Evolutionary conservation across 352 stramenopile genomes (phyloP).

Genomic region (Pythium volutum): DNA sequence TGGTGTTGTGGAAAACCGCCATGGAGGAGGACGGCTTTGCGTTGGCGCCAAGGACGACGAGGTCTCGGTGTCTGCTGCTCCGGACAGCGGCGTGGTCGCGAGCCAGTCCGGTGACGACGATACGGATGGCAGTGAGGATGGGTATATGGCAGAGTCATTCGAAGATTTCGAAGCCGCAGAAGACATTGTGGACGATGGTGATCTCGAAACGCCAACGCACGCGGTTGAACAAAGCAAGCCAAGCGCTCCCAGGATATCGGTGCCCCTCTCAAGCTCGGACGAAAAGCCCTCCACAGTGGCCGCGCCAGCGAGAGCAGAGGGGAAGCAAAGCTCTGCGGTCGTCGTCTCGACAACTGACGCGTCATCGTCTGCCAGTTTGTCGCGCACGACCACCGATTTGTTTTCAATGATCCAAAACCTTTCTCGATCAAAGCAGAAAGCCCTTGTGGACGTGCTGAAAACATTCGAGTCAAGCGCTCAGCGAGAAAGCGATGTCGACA

Average conservation of each 20-base stretch:
- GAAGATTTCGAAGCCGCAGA: conserved; percentile 72
- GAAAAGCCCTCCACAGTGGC: background rate
- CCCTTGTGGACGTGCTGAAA: conserved; percentile 55
- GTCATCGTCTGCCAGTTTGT: conserved; percentile 24
- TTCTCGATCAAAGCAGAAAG: conserved; percentile 60
- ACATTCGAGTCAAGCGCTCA: conserved; percentile 61
- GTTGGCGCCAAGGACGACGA: conserved; percentile 15
- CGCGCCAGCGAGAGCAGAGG: conserved; percentile 3
- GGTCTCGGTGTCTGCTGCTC: background rate
- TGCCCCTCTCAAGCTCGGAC: background rate
- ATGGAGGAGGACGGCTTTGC: conserved; percentile 16
- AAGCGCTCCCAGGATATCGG: background rate
- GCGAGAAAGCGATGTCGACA: conserved; percentile 44
- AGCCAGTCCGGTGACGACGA: conserved; percentile 12
- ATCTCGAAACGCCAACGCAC: background rate
- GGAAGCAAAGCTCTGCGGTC: background rate
- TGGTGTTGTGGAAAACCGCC: conserved; percentile 16
- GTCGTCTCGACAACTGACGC: conserved; percentile 3
- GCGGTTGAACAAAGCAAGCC: background rate
- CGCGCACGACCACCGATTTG: conserved; percentile 55
- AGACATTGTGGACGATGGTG: background rate
- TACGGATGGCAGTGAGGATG: conserved; percentile 46
- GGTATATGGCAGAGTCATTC: conserved; percentile 81
- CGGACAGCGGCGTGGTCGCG: background rate
- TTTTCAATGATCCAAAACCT: conserved; percentile 68